A percentile compares a stretch with the other conserved stretches of the same genome.
Evolutionary conservation across 2,329 filamentous ascomycete genomes (phyloP).

Genomic region (Alternaria longipes): DNA sequence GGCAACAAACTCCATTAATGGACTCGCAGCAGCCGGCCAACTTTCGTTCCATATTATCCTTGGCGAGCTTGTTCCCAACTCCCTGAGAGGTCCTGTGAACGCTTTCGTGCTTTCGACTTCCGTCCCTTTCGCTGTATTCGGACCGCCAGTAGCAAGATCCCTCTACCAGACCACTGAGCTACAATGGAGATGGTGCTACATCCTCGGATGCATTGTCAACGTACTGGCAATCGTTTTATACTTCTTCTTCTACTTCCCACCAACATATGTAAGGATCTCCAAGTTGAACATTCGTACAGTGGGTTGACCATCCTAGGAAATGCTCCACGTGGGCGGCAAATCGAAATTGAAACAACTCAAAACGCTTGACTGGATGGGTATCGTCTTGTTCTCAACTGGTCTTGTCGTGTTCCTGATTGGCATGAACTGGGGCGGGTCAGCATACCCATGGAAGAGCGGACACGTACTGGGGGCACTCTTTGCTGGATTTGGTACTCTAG

Average conservation of each 20-base stretch:
- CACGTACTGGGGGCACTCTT: slow-evolving; percentile 49
- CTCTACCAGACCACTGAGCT: slow-evolving; percentile 43
- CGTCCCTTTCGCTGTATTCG: slow-evolving; percentile 44
- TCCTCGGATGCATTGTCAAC: slow-evolving; percentile 44
- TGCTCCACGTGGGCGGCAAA: slow-evolving; percentile 46
- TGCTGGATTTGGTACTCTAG: slow-evolving; percentile 43
- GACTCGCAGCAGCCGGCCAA: slow-evolving; percentile 51
- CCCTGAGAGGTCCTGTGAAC: slow-evolving; percentile 45
- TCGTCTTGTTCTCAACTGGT: slow-evolving; percentile 58
- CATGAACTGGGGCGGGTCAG: slow-evolving; percentile 54
- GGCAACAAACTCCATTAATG: slow-evolving; percentile 47
- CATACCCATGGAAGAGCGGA: slow-evolving; percentile 48
- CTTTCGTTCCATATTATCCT: slow-evolving; percentile 52
- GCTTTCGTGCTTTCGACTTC: slow-evolving; percentile 44
- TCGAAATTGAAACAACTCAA: slow-evolving; percentile 48
- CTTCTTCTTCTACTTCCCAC: slow-evolving; percentile 51
- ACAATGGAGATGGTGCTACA: slow-evolving; percentile 47
- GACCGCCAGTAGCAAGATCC: slow-evolving; percentile 41
- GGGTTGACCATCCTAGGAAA: slow-evolving; percentile 33
- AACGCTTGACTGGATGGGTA: slow-evolving; percentile 58
- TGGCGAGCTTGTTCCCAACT: slow-evolving; percentile 51
- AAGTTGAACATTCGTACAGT: neutral
- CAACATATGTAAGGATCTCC: slow-evolving; percentile 38
- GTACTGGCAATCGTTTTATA: slow-evolving; percentile 37
- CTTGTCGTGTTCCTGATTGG: slow-evolving; percentile 59